A percentile compares a stretch with the other conserved stretches of the same genome.
Evolutionary conservation across 1,139 yeast species (phyloP).

Genomic region (Magnusiomyces paraingens): DNA sequence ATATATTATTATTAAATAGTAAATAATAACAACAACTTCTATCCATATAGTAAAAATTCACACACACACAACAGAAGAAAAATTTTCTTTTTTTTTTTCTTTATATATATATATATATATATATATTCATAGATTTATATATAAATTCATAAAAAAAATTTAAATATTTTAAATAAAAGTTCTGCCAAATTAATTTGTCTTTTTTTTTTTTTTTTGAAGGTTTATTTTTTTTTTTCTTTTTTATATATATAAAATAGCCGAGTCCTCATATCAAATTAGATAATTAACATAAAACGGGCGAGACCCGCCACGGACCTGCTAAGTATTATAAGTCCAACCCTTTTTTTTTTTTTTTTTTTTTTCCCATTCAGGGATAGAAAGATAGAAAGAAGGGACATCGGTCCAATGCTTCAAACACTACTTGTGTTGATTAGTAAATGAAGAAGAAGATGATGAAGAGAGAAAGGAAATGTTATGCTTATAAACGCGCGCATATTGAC

Average conservation of each 20-base stretch:
- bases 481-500: too few species aligned
- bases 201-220: not conserved
- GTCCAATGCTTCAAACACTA: not conserved
- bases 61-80: not conserved
- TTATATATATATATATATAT: not conserved
- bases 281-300: not conserved
- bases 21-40: too few species aligned
- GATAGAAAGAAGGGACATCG: not conserved
- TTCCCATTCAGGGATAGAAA: not conserved
- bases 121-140: not conserved
- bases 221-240: not conserved
- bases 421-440: not conserved
- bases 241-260: not conserved
- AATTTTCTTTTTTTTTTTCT: conserved; percentile 1
- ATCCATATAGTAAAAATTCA: too few species aligned
- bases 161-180: not conserved
- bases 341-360: not conserved
- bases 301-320: not conserved
- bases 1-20: conserved; percentile 2
- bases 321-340: not conserved
- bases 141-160: not conserved
- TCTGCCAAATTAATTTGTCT: not conserved
- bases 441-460: not conserved
- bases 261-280: not conserved
- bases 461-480: not conserved